These are phyloP conservation scores for Aspergillus diversus DNA, from an alignment of 495 filamentous ascomycete species.

Conservation along the genomic window DNA sequence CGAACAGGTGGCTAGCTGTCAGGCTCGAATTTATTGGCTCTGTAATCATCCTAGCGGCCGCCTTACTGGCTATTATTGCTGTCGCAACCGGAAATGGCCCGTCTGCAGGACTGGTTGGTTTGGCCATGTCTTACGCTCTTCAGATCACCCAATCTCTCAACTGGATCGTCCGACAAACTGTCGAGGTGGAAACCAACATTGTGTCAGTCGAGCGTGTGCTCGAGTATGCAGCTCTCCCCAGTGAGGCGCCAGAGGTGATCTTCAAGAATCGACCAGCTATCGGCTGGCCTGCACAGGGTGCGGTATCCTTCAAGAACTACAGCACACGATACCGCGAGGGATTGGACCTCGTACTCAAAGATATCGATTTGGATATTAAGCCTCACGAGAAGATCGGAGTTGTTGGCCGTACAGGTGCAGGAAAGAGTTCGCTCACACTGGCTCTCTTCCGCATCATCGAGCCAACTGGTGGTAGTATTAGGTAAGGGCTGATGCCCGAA, in stretches of 20 bases:
- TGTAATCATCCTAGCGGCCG: constrained; percentile 86
- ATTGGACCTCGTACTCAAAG: constrained; percentile 88
- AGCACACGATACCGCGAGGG: constrained; percentile 89
- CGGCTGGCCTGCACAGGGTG: constrained; percentile 90
- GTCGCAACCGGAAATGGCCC: constrained; percentile 71
- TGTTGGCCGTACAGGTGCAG: constrained; percentile 93
- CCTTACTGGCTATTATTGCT: constrained; percentile 79
- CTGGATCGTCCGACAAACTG: constrained; percentile 99
- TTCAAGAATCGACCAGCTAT: constrained; percentile 82
- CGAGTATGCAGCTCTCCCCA: constrained; percentile 91
- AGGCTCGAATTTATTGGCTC: constrained; percentile 96
- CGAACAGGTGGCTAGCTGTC: constrained; percentile 96
- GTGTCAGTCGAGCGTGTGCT: constrained; percentile 97
- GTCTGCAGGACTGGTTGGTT: constrained; percentile 80
- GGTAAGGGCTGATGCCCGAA: constrained; percentile 34
- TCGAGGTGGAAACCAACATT: constrained; percentile 99
- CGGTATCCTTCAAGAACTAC: constrained; percentile 89
- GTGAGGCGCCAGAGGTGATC: constrained; percentile 94
- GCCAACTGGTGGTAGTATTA: constrained; percentile 75
- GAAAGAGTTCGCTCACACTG: constrained; percentile 93
- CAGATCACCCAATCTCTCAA: constrained; percentile 98
- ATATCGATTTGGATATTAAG: constrained; percentile 89
- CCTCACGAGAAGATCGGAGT: constrained; percentile 98
- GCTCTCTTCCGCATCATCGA: constrained; percentile 97
- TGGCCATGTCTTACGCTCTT: constrained; percentile 95